Base-by-base conservation (phyloP, 2,329 filamentous ascomycete genomes). In the Daldinia eschscholtzii region DNA sequence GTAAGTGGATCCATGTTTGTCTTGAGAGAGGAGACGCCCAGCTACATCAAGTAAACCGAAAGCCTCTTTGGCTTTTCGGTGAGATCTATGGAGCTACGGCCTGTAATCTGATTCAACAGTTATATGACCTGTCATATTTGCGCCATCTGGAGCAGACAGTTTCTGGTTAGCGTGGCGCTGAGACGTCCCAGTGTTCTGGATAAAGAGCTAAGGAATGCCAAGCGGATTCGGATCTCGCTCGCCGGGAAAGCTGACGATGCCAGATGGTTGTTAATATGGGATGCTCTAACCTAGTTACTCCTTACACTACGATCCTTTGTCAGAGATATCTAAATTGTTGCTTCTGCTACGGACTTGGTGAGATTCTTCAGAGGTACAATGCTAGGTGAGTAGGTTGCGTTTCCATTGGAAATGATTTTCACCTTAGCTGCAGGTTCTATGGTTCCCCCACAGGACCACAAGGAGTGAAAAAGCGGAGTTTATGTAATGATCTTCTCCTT, bases 141-240 rank as follows among this genome's bases (percentile, higher is more conserved):
- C 35, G 35, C 50, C 59, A 65, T 65, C 64, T 64, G 55, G 58
- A 59, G 63, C 61, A 56, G 30, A 28, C 57, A 55, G 20, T 61
- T 64, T 65, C 10, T 57, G 64, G 57, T 66, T 70, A 72, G 67
- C 70, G 67, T 70, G 48, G 52, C 62, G 42, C 62, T 68, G 70
- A 70, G 67, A 72, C 67, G 67, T 70, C 64, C 70, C 70, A 66
- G 61, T 68, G 62, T 68, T 64, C 70, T 70, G 70, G 70, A 68
- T 70, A 72, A 66, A 70, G 61, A 65, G 62, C 61, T 67, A 65
- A 64, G 56, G 52, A 55, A 61, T 55, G 64, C 67, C 64, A 70
- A 67, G 67, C 53, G 62, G 64, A 23, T 66, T 72, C 70, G 67
- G 70, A 70, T 70, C 70, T 68, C 41, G 57, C 13, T 68, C 62